Evolutionary conservation across 2,329 filamentous ascomycete genomes (phyloP), one percentile per base, ranked within the genome.

Genomic region (Fusarium pseudocircinatum): DNA sequence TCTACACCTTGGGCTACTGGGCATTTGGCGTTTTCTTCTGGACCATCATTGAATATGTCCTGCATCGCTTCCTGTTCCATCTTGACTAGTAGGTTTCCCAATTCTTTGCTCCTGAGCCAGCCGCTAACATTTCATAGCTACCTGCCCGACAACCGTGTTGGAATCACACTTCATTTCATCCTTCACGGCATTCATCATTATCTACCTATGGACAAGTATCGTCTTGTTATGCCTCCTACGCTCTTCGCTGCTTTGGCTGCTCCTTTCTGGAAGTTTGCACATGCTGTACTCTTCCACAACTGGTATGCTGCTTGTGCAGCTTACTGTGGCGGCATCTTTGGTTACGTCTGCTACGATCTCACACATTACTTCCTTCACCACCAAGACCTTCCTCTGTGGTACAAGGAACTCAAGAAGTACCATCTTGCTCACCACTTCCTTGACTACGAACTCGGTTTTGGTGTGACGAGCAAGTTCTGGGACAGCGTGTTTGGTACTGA

Each of bases 291-390:
- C 82, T 93, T 85, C 81, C 95, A 91, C 84, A 90, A 96, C 83
- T 98, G 95, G 95, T 88, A 93, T 82, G 89, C 92, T 15, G 96
- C 91, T 10, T 89, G 91, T 1, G 90, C 91, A 28, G 92, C 94
- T 8, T 99, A 89, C 85, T 96, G 92, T 78, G 96, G 96, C 56
- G 96, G 95, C 70, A 91, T 99, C 72, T 97, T 97, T 78, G 96
- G 96, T 64, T 99, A 99, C 82, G 89, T 98, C 71, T 95, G 93
- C 87, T 99, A 99, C 85, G 96, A 99, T 82, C 80, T 98, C 85
- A 99, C 96, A 4, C 96, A 99, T 83, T 99, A 98, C 87, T 99
- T 99, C 88, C 89, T 99, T 43, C 96, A 99, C 83, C 96, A 99
- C 85, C 90, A 93, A 84, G 97, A 94, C 78, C 90, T 99, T 6